Evolutionary conservation across 805 yeast species (phyloP).

Genomic region (Kockiozyma suomiensis): DNA sequence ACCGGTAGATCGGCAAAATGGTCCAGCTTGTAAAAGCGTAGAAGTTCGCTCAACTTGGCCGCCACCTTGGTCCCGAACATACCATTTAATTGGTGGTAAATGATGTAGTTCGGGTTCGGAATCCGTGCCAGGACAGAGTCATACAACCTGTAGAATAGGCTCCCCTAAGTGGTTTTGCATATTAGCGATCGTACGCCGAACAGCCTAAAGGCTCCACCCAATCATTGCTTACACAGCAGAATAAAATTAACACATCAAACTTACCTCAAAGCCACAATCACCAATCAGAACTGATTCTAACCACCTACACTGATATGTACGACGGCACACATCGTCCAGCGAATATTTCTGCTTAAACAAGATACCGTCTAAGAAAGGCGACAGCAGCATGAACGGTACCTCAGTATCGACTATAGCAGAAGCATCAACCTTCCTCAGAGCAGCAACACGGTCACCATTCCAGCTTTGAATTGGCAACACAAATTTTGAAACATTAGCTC

Average conservation of each 20-base stretch:
- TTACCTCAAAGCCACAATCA: constrained; percentile 21
- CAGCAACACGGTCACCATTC: constrained; percentile 1
- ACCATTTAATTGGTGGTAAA: constrained; percentile 1
- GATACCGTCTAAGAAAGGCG: constrained; percentile 14
- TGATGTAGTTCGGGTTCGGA: constrained; percentile 16
- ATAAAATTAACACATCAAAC: background rate
- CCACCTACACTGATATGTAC: constrained; percentile 19
- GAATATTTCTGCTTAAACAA: constrained; percentile 1
- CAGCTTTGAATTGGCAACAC: background rate
- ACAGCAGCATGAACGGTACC: constrained; percentile 3
- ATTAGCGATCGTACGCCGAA: too few species aligned
- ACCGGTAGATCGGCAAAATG: constrained; percentile 11
- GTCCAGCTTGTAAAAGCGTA: constrained; percentile 1
- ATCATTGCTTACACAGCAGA: too few species aligned
- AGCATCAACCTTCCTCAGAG: constrained; percentile 8
- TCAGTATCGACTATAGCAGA: background rate
- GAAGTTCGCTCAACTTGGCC: background rate
- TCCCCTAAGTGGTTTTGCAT: background rate
- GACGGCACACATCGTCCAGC: constrained; percentile 12
- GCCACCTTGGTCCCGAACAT: constrained; percentile 16
- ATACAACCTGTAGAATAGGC: constrained; percentile 4
- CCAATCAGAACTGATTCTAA: constrained; percentile 19
- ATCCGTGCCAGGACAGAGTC: constrained; percentile 6
- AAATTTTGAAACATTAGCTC: background rate
- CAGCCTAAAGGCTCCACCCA: too few species aligned